Evolutionary conservation across 495 filamentous ascomycete species (phyloP).

Genomic region (Aspergillus bertholletiae): DNA sequence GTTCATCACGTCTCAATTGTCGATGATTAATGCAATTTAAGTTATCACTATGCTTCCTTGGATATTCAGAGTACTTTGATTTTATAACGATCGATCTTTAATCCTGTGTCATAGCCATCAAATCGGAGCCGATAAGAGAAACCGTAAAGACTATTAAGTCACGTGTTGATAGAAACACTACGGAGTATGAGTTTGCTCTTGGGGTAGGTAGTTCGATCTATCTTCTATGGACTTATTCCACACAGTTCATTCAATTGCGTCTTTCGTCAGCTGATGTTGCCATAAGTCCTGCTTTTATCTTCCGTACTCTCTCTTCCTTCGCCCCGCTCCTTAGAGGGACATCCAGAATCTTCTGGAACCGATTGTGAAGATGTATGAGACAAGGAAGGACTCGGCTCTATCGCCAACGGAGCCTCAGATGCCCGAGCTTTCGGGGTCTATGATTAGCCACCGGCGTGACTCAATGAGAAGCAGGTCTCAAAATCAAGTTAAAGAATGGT

Average conservation of each 20-base stretch:
- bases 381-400: constrained; percentile 22
- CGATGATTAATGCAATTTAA: not conserved
- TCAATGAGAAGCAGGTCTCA: constrained; percentile 72
- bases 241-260: not conserved
- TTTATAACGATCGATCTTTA: too few species aligned
- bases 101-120: too few species aligned
- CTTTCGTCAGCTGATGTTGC: not conserved
- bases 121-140: too few species aligned
- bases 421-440: constrained; percentile 23
- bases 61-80: too few species aligned
- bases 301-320: too few species aligned
- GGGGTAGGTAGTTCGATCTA: too few species aligned
- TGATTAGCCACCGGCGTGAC: constrained; percentile 48
- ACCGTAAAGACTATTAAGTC: too few species aligned
- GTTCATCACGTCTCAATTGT: not conserved
- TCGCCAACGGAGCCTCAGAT: constrained; percentile 19
- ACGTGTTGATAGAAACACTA: not conserved
- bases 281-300: not conserved
- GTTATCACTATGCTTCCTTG: not conserved
- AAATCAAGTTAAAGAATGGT: not conserved
- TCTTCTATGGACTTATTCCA: not conserved
- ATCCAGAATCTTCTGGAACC: not conserved
- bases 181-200: not conserved
- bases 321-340: not conserved
- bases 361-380: not conserved